Conservation (phyloP, 2,329 filamentous ascomycete species). For the Akanthomyces lecanii region DNA sequence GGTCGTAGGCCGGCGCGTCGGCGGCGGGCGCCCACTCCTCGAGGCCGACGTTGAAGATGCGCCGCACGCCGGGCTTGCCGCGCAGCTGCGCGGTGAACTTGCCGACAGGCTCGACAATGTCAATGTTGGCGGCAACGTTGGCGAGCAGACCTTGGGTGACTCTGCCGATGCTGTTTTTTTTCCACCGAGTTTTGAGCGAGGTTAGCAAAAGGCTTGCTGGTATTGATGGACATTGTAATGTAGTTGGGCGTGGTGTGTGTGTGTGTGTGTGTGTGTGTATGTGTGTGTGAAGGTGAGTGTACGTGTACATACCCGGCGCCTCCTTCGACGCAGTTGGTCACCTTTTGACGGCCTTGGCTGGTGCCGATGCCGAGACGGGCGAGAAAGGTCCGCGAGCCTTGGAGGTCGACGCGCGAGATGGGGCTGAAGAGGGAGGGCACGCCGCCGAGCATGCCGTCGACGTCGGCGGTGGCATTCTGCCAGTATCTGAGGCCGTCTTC, state of each 20-base stretch:
- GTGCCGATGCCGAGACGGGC: constrained; percentile 54
- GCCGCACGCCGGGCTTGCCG: constrained; percentile 53
- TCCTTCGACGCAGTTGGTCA: constrained; percentile 33
- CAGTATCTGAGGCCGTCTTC: constrained; percentile 37
- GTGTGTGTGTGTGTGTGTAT: no score
- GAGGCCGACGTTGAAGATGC: constrained; percentile 67
- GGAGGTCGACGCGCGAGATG: constrained; percentile 61
- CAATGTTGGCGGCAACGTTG: constrained; percentile 64
- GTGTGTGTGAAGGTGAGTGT: no score
- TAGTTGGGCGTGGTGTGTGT: no score
- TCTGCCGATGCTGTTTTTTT: constrained; percentile 63
- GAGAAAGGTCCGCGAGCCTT: constrained; percentile 65
- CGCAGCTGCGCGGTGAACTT: constrained; percentile 69
- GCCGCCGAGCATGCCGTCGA: constrained; percentile 74
- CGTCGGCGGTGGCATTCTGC: constrained; percentile 40
- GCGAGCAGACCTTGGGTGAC: constrained; percentile 76
- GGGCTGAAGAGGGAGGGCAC: constrained; percentile 31
- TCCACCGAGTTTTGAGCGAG: no score
- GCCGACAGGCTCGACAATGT: constrained; percentile 78
- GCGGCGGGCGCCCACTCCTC: constrained; percentile 60
- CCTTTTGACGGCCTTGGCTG: constrained; percentile 29
- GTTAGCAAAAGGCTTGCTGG: no score
- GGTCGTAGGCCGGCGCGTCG: constrained; percentile 58
- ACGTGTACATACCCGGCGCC: constrained; percentile 35
- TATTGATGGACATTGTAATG: no score